Evolutionary conservation across 352 stramenopile species (phyloP).

Genomic region (Pythium coloratum): DNA sequence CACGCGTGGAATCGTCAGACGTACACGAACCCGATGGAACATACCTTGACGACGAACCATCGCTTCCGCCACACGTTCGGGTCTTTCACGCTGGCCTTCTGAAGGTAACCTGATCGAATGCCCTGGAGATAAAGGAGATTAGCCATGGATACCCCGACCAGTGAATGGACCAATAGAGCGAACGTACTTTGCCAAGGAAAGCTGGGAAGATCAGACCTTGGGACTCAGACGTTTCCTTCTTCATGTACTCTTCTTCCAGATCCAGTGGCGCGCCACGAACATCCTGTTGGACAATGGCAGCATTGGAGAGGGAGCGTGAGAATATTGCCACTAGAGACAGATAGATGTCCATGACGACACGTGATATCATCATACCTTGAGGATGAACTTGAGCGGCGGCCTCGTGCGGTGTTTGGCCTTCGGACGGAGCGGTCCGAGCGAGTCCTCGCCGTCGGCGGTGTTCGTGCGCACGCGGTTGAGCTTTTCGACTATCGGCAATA

Average conservation of each 20-base stretch:
- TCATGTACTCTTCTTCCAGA: conserved; percentile 50
- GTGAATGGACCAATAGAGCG: neutral
- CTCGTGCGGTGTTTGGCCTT: conserved; percentile 64
- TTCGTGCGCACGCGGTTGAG: conserved; percentile 54
- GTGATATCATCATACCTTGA: conserved; percentile 47
- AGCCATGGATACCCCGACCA: neutral
- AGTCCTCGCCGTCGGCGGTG: conserved; percentile 49
- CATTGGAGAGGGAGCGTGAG: neutral
- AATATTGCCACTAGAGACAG: too few relatives aligned
- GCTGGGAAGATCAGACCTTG: conserved; percentile 65
- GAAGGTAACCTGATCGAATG: conserved; percentile 73
- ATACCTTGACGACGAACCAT: conserved; percentile 84
- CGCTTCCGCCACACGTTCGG: conserved; percentile 79
- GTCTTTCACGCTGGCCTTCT: conserved; percentile 81
- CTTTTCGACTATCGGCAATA: conserved; percentile 69
- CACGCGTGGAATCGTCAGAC: too few relatives aligned
- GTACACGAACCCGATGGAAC: neutral
- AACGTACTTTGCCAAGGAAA: conserved; percentile 66
- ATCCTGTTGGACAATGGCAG: conserved; percentile 38
- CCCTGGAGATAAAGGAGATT: conserved; percentile 31
- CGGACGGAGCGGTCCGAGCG: conserved; percentile 38
- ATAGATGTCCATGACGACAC: too few relatives aligned
- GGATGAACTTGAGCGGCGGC: conserved; percentile 77
- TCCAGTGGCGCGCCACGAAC: conserved; percentile 69
- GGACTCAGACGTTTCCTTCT: conserved; percentile 33